Conservation (phyloP, 768 basidiomycete genomes). For the Pleurotus ostreatus region DNA sequence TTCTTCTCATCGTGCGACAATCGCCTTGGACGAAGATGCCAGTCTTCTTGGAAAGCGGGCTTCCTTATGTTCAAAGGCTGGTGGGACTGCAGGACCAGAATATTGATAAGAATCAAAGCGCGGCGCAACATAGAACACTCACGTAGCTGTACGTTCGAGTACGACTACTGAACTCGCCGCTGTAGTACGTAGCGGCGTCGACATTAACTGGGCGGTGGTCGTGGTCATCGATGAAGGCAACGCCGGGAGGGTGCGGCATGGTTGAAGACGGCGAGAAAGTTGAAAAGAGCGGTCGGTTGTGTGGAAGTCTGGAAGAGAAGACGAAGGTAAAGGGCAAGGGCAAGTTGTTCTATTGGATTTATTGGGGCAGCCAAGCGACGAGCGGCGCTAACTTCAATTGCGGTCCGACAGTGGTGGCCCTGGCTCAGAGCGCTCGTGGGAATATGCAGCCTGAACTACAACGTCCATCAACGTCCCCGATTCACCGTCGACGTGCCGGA, state of each 20-base stretch:
- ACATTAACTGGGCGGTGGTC: conserved; percentile 44
- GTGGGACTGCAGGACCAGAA: conserved; percentile 47
- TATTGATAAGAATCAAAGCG: conserved; percentile 9
- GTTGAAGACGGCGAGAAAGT: conserved; percentile 50
- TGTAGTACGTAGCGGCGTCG: conserved; percentile 82
- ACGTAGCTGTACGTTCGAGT: conserved; percentile 88
- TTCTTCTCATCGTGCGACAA: conserved; percentile 94
- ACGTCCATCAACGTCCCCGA: no score
- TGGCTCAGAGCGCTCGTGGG: neutral
- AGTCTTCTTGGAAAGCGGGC: conserved; percentile 76
- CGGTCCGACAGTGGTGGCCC: conserved; percentile 1
- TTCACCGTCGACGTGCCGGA: no score
- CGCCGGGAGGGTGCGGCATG: conserved; percentile 53
- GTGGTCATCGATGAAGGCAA: conserved; percentile 64
- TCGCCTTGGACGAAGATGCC: conserved; percentile 67
- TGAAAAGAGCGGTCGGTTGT: conserved; percentile 5
- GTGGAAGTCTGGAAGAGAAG: neutral
- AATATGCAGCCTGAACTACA: neutral
- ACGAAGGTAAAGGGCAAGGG: neutral
- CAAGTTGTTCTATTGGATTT: neutral
- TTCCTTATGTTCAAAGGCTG: conserved; percentile 71
- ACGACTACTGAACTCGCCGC: conserved; percentile 73
- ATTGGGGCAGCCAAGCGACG: conserved; percentile 1
- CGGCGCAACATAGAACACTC: conserved; percentile 20
- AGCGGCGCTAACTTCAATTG: conserved; percentile 6